phyloP scores from a whole-genome alignment of 495 filamentous ascomycete species.

The Aspergillus sclerotioniger region DNA sequence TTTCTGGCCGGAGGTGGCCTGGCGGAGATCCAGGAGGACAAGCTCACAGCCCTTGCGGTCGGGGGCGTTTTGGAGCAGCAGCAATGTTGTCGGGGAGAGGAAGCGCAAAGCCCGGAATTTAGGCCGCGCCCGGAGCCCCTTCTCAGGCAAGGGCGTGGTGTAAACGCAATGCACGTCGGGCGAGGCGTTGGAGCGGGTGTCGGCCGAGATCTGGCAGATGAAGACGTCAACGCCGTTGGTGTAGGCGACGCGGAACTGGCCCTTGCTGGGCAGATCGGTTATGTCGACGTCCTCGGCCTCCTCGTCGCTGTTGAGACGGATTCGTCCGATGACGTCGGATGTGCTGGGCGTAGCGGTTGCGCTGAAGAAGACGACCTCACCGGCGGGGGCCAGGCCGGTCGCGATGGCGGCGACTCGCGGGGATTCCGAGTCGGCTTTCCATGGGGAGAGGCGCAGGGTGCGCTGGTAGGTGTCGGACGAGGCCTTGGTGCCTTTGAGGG shows the following conservation, averaged over 20 bases:
- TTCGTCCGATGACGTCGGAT: slow-evolving; percentile 62
- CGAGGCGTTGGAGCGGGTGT: slow-evolving; percentile 42
- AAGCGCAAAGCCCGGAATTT: slow-evolving; percentile 72
- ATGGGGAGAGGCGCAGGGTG: slow-evolving; percentile 68
- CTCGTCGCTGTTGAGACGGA: slow-evolving; percentile 57
- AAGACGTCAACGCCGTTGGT: slow-evolving; percentile 76
- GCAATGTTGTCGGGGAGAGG: slow-evolving; percentile 55
- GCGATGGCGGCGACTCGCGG: slow-evolving; percentile 69
- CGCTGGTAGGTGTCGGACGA: slow-evolving; percentile 74
- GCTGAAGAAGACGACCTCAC: slow-evolving; percentile 78
- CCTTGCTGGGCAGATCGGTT: slow-evolving; percentile 48
- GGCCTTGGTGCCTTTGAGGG: slow-evolving; percentile 38
- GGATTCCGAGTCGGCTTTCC: slow-evolving; percentile 37
- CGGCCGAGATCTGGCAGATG: slow-evolving; percentile 35
- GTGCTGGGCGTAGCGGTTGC: slow-evolving; percentile 53
- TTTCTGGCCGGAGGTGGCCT: slow-evolving; percentile 10
- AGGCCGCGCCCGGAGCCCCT: slow-evolving; percentile 34
- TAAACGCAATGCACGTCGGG: slow-evolving; percentile 60
- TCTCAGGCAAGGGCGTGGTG: slow-evolving; percentile 57
- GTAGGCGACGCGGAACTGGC: slow-evolving; percentile 70
- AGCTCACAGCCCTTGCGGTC: slow-evolving; percentile 66
- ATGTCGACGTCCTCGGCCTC: slow-evolving; percentile 86
- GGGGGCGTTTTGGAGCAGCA: slow-evolving; percentile 52
- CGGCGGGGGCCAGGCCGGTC: slow-evolving; percentile 67
- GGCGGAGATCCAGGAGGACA: slow-evolving; percentile 54